Evolutionary conservation across 108 stramenopile species (phyloP).

Genomic region (Cyclotella choctawhatcheeana): DNA sequence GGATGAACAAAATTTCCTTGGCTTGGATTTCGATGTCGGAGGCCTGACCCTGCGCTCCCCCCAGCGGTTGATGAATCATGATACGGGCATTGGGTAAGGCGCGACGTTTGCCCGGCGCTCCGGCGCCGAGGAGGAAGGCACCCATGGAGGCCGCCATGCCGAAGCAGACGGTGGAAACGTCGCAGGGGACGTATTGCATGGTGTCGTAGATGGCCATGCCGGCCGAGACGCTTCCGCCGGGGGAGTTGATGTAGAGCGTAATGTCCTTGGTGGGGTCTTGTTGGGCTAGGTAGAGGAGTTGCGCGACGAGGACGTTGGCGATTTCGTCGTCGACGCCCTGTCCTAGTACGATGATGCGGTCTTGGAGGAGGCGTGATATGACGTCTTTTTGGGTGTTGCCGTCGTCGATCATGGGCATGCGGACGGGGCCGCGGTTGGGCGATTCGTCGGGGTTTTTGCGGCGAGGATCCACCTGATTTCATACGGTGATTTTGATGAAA

Average conservation of each 20-base stretch:
- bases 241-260: constrained; percentile 96
- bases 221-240: constrained; percentile 88
- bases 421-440: constrained; percentile 57
- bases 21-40: constrained; percentile 98
- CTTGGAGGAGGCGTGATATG: constrained; percentile 92
- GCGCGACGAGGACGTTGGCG: constrained; percentile 92
- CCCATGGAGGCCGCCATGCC: constrained; percentile 98
- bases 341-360: constrained; percentile 92
- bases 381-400: constrained; percentile 92
- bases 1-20: constrained; percentile 95
- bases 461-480: constrained; percentile 76
- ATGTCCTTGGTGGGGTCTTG: constrained; percentile 95
- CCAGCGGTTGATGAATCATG: constrained; percentile 99
- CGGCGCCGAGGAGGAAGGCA: constrained; percentile 94
- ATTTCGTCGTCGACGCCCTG: constrained; percentile 94
- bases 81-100: constrained; percentile 94
- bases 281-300: constrained; percentile 93
- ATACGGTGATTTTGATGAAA: background rate
- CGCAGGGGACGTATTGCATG: constrained; percentile 97
- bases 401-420: constrained; percentile 76
- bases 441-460: constrained; percentile 82
- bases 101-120: constrained; percentile 87
- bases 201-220: constrained; percentile 98
- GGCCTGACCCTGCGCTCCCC: constrained; percentile 96
- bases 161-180: constrained; percentile 95